phyloP scores from a whole-genome alignment of 371 early-diverging fungal genomes.

The Lichtheimia ornata region DNA sequence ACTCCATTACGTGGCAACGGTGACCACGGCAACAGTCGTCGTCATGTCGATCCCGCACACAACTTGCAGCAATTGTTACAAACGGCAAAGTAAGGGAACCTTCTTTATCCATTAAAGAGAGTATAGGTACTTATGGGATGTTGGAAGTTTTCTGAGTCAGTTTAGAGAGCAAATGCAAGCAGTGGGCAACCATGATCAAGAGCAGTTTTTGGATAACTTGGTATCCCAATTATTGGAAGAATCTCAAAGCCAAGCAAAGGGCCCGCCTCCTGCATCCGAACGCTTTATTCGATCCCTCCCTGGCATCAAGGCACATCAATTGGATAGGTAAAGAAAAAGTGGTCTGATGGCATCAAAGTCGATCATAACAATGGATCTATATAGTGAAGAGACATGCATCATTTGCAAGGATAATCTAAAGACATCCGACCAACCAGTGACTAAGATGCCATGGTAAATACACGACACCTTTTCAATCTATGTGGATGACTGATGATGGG shows the following conservation, averaged over 20 bases:
- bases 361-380: background rate
- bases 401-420: slow-evolving; percentile 50
- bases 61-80: slow-evolving; percentile 34
- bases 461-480: background rate
- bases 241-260: slow-evolving; percentile 47
- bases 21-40: background rate
- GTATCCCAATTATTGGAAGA: slow-evolving; percentile 53
- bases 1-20: background rate
- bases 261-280: slow-evolving; percentile 54
- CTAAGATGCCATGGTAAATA: slow-evolving; percentile 53
- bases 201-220: slow-evolving; percentile 47
- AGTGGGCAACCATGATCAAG: slow-evolving; percentile 43
- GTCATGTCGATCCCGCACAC: background rate
- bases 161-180: slow-evolving; percentile 42
- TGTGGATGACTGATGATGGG: background rate
- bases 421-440: slow-evolving; percentile 27
- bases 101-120: background rate
- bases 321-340: slow-evolving; percentile 27
- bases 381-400: slow-evolving; percentile 51
- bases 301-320: slow-evolving; percentile 9
- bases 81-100: slow-evolving; percentile 33
- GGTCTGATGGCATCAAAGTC: background rate
- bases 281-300: slow-evolving; percentile 44
- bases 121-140: background rate
- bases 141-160: slow-evolving; percentile 33